Conservation (phyloP, 306 rosid species). For the Sechiopsis laciniata region DNA sequence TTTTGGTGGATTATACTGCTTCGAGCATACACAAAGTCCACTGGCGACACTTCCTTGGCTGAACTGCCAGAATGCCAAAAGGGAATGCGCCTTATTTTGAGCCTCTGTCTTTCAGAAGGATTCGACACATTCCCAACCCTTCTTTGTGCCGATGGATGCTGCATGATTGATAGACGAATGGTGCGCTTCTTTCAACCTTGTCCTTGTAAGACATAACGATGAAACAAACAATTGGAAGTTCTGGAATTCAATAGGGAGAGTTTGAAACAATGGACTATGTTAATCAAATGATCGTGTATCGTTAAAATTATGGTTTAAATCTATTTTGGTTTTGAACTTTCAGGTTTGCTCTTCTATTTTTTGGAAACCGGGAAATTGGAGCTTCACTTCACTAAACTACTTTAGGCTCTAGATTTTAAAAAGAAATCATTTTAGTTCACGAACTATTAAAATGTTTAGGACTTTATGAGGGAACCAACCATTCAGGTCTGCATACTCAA, state of each 20-base stretch:
- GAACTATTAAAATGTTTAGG: too few relatives aligned
- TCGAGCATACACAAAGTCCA: slow-evolving; percentile 81
- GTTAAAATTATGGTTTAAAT: neutral
- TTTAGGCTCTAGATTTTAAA: too few relatives aligned
- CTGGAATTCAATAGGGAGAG: neutral
- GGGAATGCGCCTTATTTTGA: slow-evolving; percentile 87
- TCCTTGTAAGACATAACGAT: neutral
- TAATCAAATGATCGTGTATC: neutral
- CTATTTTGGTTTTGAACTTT: neutral
- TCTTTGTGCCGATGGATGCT: slow-evolving; percentile 92
- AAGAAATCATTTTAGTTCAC: too few relatives aligned
- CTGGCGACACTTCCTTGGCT: slow-evolving; percentile 80
- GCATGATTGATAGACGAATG: slow-evolving; percentile 98
- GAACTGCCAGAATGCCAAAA: slow-evolving; percentile 85
- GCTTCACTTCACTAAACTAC: too few relatives aligned
- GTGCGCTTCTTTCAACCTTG: slow-evolving; percentile 40
- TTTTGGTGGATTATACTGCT: slow-evolving; percentile 98
- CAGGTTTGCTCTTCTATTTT: too few relatives aligned
- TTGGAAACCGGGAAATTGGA: too few relatives aligned
- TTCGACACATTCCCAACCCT: slow-evolving; percentile 92
- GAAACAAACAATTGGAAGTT: neutral
- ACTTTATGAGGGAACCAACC: too few relatives aligned
- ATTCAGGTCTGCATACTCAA: too few relatives aligned
- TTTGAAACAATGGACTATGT: neutral
- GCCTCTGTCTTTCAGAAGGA: slow-evolving; percentile 83